These are phyloP conservation scores for Elaeis guineensis DNA, from an alignment of 176 grass and related monocot species.

Conservation along the genomic window DNA sequence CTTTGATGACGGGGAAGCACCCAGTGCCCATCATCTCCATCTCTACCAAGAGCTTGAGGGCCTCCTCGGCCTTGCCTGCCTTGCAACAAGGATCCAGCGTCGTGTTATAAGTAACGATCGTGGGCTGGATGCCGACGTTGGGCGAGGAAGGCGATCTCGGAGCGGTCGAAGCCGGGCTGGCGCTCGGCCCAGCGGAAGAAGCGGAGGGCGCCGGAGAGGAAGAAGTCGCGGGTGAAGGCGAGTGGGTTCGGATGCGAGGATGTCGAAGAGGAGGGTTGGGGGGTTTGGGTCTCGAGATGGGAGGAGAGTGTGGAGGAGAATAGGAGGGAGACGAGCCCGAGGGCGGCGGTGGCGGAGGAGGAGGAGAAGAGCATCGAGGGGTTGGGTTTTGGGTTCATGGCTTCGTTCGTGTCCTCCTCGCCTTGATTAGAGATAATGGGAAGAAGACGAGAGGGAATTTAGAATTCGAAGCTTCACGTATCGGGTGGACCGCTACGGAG, in stretches of 20 bases:
- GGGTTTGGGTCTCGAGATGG: too few species aligned
- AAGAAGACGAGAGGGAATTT: neutral
- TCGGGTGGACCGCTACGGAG: too few species aligned
- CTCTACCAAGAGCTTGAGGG: conserved; percentile 29
- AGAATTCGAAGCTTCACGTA: too few species aligned
- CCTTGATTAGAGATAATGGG: conserved; percentile 7
- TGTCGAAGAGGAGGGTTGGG: conserved; percentile 10
- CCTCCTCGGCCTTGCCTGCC: conserved; percentile 31
- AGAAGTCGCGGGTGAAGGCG: conserved; percentile 1
- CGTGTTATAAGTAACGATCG: conserved; percentile 47
- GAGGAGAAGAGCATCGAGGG: conserved; percentile 1
- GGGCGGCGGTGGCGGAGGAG: neutral
- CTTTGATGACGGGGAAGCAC: conserved; percentile 45
- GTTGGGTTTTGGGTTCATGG: conserved; percentile 7
- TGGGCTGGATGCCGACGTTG: conserved; percentile 27
- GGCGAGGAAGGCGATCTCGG: conserved; percentile 37
- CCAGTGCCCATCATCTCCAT: conserved; percentile 24
- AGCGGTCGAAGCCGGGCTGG: conserved; percentile 51
- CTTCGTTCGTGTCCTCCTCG: conserved; percentile 16
- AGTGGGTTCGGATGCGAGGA: conserved; percentile 6
- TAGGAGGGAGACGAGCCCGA: too few species aligned
- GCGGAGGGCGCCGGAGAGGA: conserved; percentile 3
- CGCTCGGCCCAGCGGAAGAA: conserved; percentile 76
- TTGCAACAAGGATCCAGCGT: conserved; percentile 62
- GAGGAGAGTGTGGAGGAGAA: too few species aligned